Percentiles rank a stretch among this genome's conserved stretches.
Conservation (phyloP, 2,329 filamentous ascomycete genomes). For the Capronia americana region DNA sequence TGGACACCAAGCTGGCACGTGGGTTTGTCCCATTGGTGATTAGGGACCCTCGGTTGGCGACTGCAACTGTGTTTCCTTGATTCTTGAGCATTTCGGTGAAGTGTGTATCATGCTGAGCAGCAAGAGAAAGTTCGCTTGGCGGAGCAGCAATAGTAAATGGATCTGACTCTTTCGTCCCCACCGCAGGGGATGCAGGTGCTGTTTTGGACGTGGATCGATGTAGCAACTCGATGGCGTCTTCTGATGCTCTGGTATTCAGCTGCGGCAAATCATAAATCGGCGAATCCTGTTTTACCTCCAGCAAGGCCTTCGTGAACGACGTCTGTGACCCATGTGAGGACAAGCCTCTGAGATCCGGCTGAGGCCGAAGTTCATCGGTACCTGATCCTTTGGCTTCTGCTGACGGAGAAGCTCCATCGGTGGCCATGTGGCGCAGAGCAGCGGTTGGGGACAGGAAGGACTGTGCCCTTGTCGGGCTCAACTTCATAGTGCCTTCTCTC, state of each 20-base stretch:
- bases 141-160: slow-evolving; percentile 4
- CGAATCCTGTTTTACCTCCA: slow-evolving; percentile 27
- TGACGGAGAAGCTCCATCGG: slow-evolving; percentile 4
- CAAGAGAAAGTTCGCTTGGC: background rate
- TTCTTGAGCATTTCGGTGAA: slow-evolving; percentile 14
- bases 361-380: background rate
- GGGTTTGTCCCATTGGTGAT: slow-evolving; percentile 11
- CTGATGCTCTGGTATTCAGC: slow-evolving; percentile 19
- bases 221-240: slow-evolving; percentile 28
- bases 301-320: slow-evolving; percentile 22
- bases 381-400: background rate
- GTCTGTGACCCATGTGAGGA: slow-evolving; percentile 11
- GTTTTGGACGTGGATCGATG: background rate
- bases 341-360: background rate
- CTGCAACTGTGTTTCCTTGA: slow-evolving; percentile 9
- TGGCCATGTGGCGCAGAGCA: background rate
- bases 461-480: slow-evolving; percentile 21
- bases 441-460: slow-evolving; percentile 1
- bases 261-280: slow-evolving; percentile 20
- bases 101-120: slow-evolving; percentile 1
- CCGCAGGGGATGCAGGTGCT: background rate
- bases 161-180: slow-evolving; percentile 1
- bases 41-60: slow-evolving; percentile 12
- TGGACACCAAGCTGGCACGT: slow-evolving; percentile 30
- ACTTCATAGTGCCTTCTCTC: slow-evolving; percentile 28